Base-by-base conservation (phyloP, 805 yeast species). In the Saturnispora zaruensis region DNA sequence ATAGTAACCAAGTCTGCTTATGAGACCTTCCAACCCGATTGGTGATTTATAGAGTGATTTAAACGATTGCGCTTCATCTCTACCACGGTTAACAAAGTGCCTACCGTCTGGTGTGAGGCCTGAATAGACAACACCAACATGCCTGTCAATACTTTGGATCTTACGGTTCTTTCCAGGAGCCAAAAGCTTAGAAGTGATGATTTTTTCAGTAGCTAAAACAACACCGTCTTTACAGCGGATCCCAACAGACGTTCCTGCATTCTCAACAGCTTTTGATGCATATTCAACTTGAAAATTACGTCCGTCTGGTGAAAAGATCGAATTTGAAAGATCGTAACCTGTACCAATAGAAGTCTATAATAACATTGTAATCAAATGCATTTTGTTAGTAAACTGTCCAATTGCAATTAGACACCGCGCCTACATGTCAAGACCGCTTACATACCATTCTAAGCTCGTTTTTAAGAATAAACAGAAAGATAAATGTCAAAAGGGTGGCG, bases 81-180 rank as follows among this genome's bases (percentile, higher is more conserved):
- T 82, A 32, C 95, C 98, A 60, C 96, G 79, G 63, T 78, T 78
- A 51, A 89, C 97, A 59, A 93, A 77, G 62, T 87, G 95, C 66
- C 97, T 83, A 8, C 99, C 99, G 66, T 93, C 99, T 28, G 99
- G 98, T 58, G 88, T 78, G 56, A 93, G 72, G 2, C 99, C 99
- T 4, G 97, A 87, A 69, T 89, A 91, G 8, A 87, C 95, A 50
- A 90, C 91, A 32, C 99, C 99, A 56, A 89, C 77, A 64, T 91
- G 98, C 63, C 84, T 81, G 63, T 91, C 99, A 52, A 93, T 80
- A 23, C 96, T 83, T 69, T 91, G 98, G 53, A 93, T 88, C 63
- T 96, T 80, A 62, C 79, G 82, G 73, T 93, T 93, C 57, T 84
- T 86, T 43, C 86, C 86, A 16, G 96, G 95, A 14, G 85, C 96